Percentiles rank a stretch among this genome's conserved stretches.
These are phyloP conservation scores for Hippophae rhamnoides DNA, from an alignment of 306 rosid species.

Conservation along the genomic window DNA sequence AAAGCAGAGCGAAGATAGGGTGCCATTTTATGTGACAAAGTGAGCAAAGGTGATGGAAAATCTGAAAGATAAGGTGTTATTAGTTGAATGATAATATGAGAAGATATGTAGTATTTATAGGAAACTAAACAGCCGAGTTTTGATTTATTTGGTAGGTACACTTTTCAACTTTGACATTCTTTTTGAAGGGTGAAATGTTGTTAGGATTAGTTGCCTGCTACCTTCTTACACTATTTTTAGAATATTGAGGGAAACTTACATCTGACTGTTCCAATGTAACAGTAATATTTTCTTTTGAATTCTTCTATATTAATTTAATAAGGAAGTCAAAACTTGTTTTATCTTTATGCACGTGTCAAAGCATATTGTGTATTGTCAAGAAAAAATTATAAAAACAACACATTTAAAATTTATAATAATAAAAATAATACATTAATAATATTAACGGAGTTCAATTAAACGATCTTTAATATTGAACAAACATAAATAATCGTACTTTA, in stretches of 20 bases:
- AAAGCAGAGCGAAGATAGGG: constrained; percentile 26
- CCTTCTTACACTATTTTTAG: constrained; percentile 10
- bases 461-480: too few relatives aligned
- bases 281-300: neutral
- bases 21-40: constrained; percentile 35
- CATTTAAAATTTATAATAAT: too few relatives aligned
- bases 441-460: too few relatives aligned
- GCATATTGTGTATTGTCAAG: too few relatives aligned
- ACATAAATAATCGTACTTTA: too few relatives aligned
- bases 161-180: constrained; percentile 36
- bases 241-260: neutral
- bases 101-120: constrained; percentile 39
- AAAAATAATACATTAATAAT: too few relatives aligned
- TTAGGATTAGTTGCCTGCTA: constrained; percentile 9
- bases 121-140: constrained; percentile 12
- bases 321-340: neutral
- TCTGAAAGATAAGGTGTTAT: constrained; percentile 9
- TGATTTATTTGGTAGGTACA: constrained; percentile 1
- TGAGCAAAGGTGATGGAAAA: constrained; percentile 10
- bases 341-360: too few relatives aligned
- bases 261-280: constrained; percentile 9
- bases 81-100: constrained; percentile 20
- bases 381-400: too few relatives aligned
- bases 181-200: constrained; percentile 8
- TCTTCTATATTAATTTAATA: neutral